A percentile compares a stretch with the other conserved stretches of the same genome.
Conservation (phyloP, 805 yeast species). For the Candida coquimbonensis region DNA sequence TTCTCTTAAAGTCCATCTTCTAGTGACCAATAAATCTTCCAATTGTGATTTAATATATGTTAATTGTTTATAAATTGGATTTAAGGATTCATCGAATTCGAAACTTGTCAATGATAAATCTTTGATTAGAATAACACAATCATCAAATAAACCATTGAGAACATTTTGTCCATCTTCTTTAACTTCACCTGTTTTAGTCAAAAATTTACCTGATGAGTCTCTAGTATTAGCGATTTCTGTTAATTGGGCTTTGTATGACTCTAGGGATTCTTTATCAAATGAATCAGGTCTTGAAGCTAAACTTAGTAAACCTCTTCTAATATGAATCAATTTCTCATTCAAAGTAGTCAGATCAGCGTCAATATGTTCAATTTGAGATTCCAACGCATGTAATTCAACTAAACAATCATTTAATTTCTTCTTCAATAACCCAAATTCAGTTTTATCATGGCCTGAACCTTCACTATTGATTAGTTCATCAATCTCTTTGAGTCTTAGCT, state of each 20-base stretch:
- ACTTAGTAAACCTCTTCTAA: constrained; percentile 57
- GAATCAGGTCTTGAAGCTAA: constrained; percentile 36
- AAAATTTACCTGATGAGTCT: constrained; percentile 51
- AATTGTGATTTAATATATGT: constrained; percentile 61
- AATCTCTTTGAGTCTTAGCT: constrained; percentile 66
- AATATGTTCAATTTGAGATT: constrained; percentile 46
- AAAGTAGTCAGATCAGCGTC: constrained; percentile 39
- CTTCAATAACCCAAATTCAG: constrained; percentile 55
- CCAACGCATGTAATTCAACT: constrained; percentile 49
- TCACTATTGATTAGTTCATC: constrained; percentile 41
- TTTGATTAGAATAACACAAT: constrained; percentile 66
- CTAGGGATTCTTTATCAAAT: constrained; percentile 25
- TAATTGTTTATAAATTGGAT: constrained; percentile 56
- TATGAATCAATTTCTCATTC: constrained; percentile 50
- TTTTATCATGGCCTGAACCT: constrained; percentile 23
- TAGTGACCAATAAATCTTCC: constrained; percentile 79
- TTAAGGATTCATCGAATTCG: constrained; percentile 43
- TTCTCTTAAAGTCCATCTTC: constrained; percentile 96
- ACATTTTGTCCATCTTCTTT: constrained; percentile 38
- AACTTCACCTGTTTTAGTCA: constrained; percentile 28
- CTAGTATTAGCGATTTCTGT: constrained; percentile 40
- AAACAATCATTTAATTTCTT: constrained; percentile 61
- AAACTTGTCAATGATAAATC: constrained; percentile 48
- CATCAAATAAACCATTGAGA: constrained; percentile 72
- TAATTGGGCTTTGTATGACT: constrained; percentile 31